Base-by-base conservation (phyloP, 768 basidiomycete genomes). In the Rickenella mellea region DNA sequence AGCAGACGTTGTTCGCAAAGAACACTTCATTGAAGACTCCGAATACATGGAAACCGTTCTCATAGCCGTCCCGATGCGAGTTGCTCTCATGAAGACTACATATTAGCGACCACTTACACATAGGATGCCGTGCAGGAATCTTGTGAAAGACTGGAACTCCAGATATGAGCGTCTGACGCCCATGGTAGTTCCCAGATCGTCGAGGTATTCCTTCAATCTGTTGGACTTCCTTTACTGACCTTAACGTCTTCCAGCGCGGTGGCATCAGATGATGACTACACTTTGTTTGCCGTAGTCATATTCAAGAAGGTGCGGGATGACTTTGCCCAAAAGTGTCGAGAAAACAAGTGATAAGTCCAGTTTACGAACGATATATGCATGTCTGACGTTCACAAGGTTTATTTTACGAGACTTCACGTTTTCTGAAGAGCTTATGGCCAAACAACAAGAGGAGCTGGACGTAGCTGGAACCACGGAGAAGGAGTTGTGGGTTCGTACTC, bases 151-250 rank as follows among this genome's bases (percentile, higher is more conserved):
- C 17, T 99, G 93, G 92, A 81, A 77, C 52, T 53, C 65, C 19
- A 87, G 79, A 54, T 99, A 98, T 55, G 96, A 99, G 67, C 76
- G 84, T 37, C 63, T 99, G 36, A 70, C 85, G 0, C 53, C 73
- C 26, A 93, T 94, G 87, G 83, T 98, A 3, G 93, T 99, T 0
- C 96, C 96, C 11, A 76, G 96, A 40, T 91, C 91, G 32, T 80
- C 91, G 40, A 73, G 63, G 94, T 93, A 62, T 52, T 79, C 68
- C 31, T 36, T 20, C 20, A 4, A 7, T 37, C 19, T 36, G 22
- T 26, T 6, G 15, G 19, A 3, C 5, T 17, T 26, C 28, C 31
- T 45, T 24, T 14, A 17, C 27, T 43, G 43, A 46, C 26, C 27
- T 35, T 43, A 40, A 26, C 36, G 43, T 29, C 14, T 39, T 27